Conservation (phyloP, 1,284 basidiomycete species). For the Veloboletus limbatus region DNA sequence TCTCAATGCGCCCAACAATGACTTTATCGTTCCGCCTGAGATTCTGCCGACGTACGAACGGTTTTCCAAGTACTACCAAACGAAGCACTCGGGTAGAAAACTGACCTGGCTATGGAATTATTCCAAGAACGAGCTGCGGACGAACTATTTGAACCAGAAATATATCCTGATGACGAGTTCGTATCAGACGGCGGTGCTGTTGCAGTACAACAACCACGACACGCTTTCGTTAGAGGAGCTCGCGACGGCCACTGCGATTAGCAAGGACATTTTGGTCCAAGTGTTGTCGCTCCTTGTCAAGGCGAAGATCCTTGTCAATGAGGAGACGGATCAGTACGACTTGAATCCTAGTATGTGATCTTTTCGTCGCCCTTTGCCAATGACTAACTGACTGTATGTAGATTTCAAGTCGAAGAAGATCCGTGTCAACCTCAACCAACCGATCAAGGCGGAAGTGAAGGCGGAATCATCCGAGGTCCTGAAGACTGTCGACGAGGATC, state of each 20-base stretch:
- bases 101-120: constrained; percentile 98
- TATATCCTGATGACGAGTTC: constrained; percentile 95
- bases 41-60: constrained; percentile 86
- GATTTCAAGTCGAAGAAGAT: constrained; percentile 98
- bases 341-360: constrained; percentile 75
- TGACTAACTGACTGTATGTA: constrained; percentile 29
- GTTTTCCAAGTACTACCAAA: constrained; percentile 92
- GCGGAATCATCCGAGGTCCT: constrained; percentile 88
- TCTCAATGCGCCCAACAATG: constrained; percentile 77
- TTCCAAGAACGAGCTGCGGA: constrained; percentile 93
- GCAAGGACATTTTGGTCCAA: constrained; percentile 81
- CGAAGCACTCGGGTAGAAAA: constrained; percentile 93
- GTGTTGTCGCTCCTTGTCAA: constrained; percentile 85
- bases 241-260: constrained; percentile 78
- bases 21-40: constrained; percentile 88
- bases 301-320: constrained; percentile 85
- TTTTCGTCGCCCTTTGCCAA: constrained; percentile 1
- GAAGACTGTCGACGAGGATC: constrained; percentile 96
- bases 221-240: constrained; percentile 82
- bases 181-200: constrained; percentile 92
- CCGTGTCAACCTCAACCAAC: constrained; percentile 89
- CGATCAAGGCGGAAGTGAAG: constrained; percentile 94
- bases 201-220: constrained; percentile 93
- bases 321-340: constrained; percentile 87
- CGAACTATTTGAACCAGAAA: constrained; percentile 91